These are phyloP conservation scores for Tulasnella sp. DNA, from an alignment of 768 basidiomycete species.

Conservation along the genomic window DNA sequence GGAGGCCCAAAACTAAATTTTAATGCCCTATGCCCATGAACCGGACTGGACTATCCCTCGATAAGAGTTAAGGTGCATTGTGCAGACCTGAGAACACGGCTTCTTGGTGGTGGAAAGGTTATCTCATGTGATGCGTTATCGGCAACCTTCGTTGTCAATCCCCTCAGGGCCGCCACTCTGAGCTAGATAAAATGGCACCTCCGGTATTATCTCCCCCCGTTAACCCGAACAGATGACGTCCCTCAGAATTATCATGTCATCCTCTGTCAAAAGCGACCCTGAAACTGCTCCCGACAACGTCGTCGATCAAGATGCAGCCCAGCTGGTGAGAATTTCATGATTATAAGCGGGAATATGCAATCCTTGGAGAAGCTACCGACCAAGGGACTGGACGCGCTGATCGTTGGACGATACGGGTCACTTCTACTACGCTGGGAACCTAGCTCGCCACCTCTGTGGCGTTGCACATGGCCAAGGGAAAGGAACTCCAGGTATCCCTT, in stretches of 20 bases:
- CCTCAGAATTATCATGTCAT: background rate
- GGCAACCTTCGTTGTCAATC: background rate
- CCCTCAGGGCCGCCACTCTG: background rate
- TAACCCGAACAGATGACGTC: too few relatives aligned
- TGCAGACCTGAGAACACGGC: background rate
- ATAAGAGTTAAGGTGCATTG: too few relatives aligned
- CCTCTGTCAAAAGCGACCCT: slow-evolving; percentile 5
- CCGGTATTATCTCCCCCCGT: background rate
- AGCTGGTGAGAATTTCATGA: slow-evolving; percentile 50
- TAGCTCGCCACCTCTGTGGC: slow-evolving; percentile 47
- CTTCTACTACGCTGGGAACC: slow-evolving; percentile 61
- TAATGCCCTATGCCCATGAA: too few relatives aligned
- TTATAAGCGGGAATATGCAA: background rate
- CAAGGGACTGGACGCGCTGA: slow-evolving; percentile 39
- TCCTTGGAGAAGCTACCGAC: slow-evolving; percentile 29
- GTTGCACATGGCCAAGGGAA: slow-evolving; percentile 45
- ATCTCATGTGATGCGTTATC: background rate
- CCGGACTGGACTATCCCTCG: too few relatives aligned
- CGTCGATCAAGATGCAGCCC: slow-evolving; percentile 50
- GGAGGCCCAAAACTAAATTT: background rate
- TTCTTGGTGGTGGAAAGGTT: background rate
- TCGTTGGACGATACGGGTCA: slow-evolving; percentile 18
- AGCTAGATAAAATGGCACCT: background rate
- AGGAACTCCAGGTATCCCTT: slow-evolving; percentile 88
- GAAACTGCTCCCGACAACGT: slow-evolving; percentile 16